Evolutionary conservation across 2,329 filamentous ascomycete species (phyloP).

Genomic region (Hortaea sp.): DNA sequence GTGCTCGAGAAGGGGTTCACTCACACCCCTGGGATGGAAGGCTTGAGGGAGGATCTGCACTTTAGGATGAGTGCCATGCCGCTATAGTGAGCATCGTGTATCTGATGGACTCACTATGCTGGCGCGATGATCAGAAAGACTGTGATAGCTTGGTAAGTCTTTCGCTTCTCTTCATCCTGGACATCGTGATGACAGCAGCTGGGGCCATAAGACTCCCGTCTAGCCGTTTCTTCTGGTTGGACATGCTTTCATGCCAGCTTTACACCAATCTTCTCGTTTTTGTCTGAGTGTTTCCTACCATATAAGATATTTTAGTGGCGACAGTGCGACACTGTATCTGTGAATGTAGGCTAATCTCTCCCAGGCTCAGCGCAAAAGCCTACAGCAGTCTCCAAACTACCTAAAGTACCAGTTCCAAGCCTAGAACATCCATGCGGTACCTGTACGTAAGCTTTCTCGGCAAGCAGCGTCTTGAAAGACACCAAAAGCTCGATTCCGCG

Average conservation of each 20-base stretch:
- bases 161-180: background rate
- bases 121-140: background rate
- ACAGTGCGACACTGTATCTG: no score
- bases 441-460: no score
- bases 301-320: no score
- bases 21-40: slow-evolving; percentile 9
- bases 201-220: slow-evolving; percentile 22
- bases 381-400: no score
- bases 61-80: slow-evolving; percentile 10
- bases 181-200: slow-evolving; percentile 10
- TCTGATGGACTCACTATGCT: background rate
- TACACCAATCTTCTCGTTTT: slow-evolving; percentile 20
- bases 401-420: no score
- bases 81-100: background rate
- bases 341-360: no score
- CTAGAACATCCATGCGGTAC: no score
- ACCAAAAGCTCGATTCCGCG: no score
- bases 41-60: slow-evolving; percentile 13
- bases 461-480: no score
- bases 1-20: slow-evolving; percentile 16
- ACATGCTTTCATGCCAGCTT: slow-evolving; percentile 23
- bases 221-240: slow-evolving; percentile 19
- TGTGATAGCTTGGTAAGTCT: background rate
- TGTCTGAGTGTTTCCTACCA: background rate
- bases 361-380: no score